Percentiles rank a stretch among this genome's conserved stretches.
phyloP scores from a whole-genome alignment of 2,329 filamentous ascomycete genomes.

The Xylaria sp. region DNA sequence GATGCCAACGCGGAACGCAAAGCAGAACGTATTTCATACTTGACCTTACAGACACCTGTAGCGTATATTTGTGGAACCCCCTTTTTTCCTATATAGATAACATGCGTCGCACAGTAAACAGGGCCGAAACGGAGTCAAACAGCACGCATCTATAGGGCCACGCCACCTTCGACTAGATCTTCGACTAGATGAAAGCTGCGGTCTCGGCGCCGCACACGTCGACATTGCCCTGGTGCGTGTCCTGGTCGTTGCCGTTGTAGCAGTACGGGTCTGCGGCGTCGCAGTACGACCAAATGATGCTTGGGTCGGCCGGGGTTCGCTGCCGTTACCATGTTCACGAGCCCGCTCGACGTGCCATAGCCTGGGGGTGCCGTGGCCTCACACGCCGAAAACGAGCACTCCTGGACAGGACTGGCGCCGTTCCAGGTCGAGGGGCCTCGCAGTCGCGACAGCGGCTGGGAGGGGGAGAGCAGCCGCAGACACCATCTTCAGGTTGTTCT shows the following conservation, averaged over 20 bases:
- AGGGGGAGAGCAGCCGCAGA: neutral
- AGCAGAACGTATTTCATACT: neutral
- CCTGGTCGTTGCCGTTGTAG: slow-evolving; percentile 66
- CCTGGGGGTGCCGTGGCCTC: slow-evolving; percentile 27
- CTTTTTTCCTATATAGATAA: neutral
- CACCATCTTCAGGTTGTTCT: slow-evolving; percentile 1
- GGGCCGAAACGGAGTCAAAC: neutral
- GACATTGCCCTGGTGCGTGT: slow-evolving; percentile 66
- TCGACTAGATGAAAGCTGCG: slow-evolving; percentile 56
- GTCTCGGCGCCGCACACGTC: slow-evolving; percentile 63
- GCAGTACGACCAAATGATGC: slow-evolving; percentile 68
- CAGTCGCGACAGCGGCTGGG: slow-evolving; percentile 14
- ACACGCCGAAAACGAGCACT: slow-evolving; percentile 30
- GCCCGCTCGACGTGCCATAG: slow-evolving; percentile 23
- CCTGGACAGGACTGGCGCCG: slow-evolving; percentile 21
- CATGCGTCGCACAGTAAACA: neutral
- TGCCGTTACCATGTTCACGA: slow-evolving; percentile 37
- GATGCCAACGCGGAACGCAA: too few species aligned
- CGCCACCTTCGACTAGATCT: neutral
- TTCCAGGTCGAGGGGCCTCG: slow-evolving; percentile 9
- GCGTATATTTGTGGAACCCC: neutral
- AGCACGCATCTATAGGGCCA: neutral
- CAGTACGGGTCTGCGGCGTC: slow-evolving; percentile 69
- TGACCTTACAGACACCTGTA: neutral
- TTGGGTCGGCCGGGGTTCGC: slow-evolving; percentile 44